Base-by-base conservation (phyloP, 1,284 basidiomycete genomes). In the Leccinum variabile region DNA sequence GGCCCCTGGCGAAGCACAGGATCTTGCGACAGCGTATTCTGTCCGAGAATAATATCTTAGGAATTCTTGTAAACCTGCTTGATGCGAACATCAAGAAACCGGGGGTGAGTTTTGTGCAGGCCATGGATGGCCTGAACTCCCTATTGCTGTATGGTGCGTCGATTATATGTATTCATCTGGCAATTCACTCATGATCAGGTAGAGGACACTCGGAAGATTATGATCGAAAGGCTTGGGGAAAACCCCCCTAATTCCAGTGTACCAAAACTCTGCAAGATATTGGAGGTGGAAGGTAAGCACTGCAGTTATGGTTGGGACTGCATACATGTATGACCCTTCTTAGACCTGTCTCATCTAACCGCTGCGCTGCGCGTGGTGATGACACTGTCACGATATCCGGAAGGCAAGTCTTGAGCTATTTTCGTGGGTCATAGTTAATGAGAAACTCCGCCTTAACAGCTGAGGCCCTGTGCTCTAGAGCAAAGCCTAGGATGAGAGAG, bases 71-170 rank as follows among this genome's bases (percentile, higher is more conserved):
- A 18, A 10, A 25, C 1, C 33, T 72, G 8, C 52, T 73, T 2
- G 71, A 75, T 39, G 16, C 0, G 5, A 65, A 64, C 3, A 3
- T 70, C 16, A 5, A 0, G 1, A 10, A 56, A 18, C 54, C 37
- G 0, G 56, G 9, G 13, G 55, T 22, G 3, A 64, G 57, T 49
- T 75, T 72, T 50, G 64, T 59, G 14, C 63, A 66, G 13, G 67
- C 60, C 3, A 72, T 74, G 72, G 67, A 73, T 1, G 69, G 67
- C 6, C 30, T 72, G 33, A 62, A 18, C 4, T 70, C 62, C 39
- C 13, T 72, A 7, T 37, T 72, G 57, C 56, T 64, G 8, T 72
- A 13, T 35, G 32, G 54, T 54, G 18, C 4, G 54, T 54, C 33
- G 13, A 14, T 54, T 18, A 30, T 6, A 4, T 18, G 52, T 32